phyloP scores from a whole-genome alignment of 768 basidiomycete species.

The Tricholoma bakamatsutake region DNA sequence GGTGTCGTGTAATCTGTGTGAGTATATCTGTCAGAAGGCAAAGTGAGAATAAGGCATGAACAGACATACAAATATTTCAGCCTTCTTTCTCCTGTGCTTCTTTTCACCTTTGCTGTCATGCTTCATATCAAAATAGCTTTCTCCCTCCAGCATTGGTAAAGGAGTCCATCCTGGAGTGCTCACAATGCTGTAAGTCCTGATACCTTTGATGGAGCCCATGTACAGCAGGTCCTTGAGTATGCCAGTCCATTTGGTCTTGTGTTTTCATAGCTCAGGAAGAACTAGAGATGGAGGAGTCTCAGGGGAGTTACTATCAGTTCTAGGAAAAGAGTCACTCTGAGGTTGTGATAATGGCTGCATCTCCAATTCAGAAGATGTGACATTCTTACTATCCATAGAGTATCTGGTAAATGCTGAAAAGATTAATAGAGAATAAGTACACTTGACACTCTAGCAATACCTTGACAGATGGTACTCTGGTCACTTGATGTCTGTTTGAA shows the following conservation, averaged over 20 bases:
- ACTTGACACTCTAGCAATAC: slow-evolving; percentile 20
- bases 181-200: slow-evolving; percentile 11
- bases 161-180: slow-evolving; percentile 24
- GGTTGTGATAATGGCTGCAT: neutral
- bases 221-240: slow-evolving; percentile 26
- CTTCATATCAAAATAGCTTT: slow-evolving; percentile 14
- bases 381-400: slow-evolving; percentile 11
- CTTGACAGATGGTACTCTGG: slow-evolving; percentile 65
- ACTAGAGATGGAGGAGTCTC: slow-evolving; percentile 6
- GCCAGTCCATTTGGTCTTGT: slow-evolving; percentile 4
- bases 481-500: slow-evolving; percentile 53
- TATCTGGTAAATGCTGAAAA: slow-evolving; percentile 13
- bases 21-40: neutral
- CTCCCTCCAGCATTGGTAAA: slow-evolving; percentile 21
- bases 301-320: neutral
- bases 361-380: neutral
- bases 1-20: slow-evolving; percentile 75
- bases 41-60: neutral
- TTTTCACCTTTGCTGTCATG: slow-evolving; percentile 32
- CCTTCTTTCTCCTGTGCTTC: slow-evolving; percentile 58
- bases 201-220: slow-evolving; percentile 9
- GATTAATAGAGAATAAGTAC: neutral
- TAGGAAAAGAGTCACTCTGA: neutral
- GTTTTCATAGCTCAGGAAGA: slow-evolving; percentile 2
- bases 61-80: slow-evolving; percentile 60